Base-by-base conservation (phyloP, 2,329 filamentous ascomycete genomes). In the Microsporum audouinii region DNA sequence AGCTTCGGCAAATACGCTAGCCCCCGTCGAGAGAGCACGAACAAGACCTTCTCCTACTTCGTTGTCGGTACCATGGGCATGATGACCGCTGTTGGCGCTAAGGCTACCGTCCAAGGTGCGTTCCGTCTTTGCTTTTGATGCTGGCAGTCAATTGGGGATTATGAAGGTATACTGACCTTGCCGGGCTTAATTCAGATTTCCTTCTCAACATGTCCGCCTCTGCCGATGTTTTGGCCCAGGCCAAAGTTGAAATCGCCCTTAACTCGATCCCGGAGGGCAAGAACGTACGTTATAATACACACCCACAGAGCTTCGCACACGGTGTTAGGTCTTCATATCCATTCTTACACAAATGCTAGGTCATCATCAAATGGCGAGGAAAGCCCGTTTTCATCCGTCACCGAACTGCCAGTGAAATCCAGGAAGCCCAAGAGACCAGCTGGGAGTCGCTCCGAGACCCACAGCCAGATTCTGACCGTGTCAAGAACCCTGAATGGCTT, bases 321-420 rank as follows among this genome's bases (percentile, higher is more conserved):
- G 17, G 33, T 60, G 34, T 53, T 23, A 29, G 10, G 14, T 7
- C 17, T 14, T 14, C 23, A 14, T 58, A 33, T 59, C 47, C 61
- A 53, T 53, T 27, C 49, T 38, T 34, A 55, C 41, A n/a, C 33
- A 5, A 58, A 55, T 57, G 29, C 68, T 71, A 91, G 88, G 87
- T 99, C 76, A 95, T 99, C 77, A 95, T 99, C 84, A 99, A 99
- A 83, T 99, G 94, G 94, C 89, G 94, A 83, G 94, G 94, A 77
- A 99, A 99, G 88, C 94, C 94, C 77, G 91, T 99, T 77, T 99
- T 99, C 83, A 91, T 99, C 85, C 91, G 94, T 77, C 94, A 99
- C 87, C 90, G 94, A 74, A 99, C 94, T 70, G 79, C 85, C 71
- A 82, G 83, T 72, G 94, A 99, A 82, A 97, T 99, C 80, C 85